A percentile compares a stretch with the other conserved stretches of the same genome.
These are phyloP conservation scores for Friedmanniomyces simplex DNA, from an alignment of 495 filamentous ascomycete genomes.

Conservation along the genomic window DNA sequence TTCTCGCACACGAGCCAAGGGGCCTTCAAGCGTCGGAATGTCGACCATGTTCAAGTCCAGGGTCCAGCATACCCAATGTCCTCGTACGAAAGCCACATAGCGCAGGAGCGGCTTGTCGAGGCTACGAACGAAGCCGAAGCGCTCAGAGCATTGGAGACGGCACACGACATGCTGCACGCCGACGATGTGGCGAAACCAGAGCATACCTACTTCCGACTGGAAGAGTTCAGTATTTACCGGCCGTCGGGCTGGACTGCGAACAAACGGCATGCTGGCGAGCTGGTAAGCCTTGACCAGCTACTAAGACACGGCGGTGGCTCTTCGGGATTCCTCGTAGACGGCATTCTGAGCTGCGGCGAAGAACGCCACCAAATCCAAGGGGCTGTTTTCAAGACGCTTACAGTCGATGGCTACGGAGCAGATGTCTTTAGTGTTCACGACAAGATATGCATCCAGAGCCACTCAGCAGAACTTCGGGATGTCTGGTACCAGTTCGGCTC, in stretches of 20 bases:
- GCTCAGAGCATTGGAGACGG: too few species aligned
- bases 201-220: constrained; percentile 15
- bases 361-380: constrained; percentile 38
- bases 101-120: too few species aligned
- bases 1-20: too few species aligned
- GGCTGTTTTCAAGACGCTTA: constrained; percentile 46
- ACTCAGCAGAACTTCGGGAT: constrained; percentile 23
- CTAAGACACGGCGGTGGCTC: constrained; percentile 2
- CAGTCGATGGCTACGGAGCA: constrained; percentile 55
- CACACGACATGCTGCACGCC: too few species aligned
- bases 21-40: too few species aligned
- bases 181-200: too few species aligned
- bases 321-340: constrained; percentile 40
- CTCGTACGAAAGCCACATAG: too few species aligned
- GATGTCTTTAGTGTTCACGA: constrained; percentile 35
- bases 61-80: too few species aligned
- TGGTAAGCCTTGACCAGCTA: constrained; percentile 21
- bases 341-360: constrained; percentile 41
- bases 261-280: constrained; percentile 4
- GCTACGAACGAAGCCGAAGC: too few species aligned
- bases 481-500: constrained; percentile 52
- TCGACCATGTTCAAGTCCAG: too few species aligned
- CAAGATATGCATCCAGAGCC: constrained; percentile 53
- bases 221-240: constrained; percentile 24
- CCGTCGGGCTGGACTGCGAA: background rate